Percentiles rank a stretch among this genome's conserved stretches.
phyloP scores from a whole-genome alignment of 176 grass and related monocot genomes.

The Aegilops bicornis region DNA sequence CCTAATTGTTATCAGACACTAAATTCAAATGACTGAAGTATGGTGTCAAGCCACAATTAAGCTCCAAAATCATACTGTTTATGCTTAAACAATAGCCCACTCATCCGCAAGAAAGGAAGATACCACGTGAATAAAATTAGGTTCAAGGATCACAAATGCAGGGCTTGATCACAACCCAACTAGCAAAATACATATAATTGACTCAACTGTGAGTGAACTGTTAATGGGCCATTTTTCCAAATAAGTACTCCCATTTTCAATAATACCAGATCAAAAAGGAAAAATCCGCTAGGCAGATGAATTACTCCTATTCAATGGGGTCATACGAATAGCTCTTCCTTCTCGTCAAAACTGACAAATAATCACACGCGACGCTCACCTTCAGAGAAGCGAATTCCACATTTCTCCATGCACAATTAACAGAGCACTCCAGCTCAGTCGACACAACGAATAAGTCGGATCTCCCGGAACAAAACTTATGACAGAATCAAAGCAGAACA shows the following conservation, averaged over 20 bases:
- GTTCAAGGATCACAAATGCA: background rate
- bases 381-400: background rate
- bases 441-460: background rate
- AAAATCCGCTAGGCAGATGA: background rate
- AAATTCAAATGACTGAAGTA: background rate
- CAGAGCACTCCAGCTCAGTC: background rate
- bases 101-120: background rate
- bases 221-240: background rate
- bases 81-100: background rate
- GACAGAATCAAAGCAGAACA: background rate
- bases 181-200: background rate
- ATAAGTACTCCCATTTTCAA: background rate
- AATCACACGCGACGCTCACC: background rate
- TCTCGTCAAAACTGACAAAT: background rate
- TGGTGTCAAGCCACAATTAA: background rate
- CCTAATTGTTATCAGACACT: background rate
- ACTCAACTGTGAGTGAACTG: background rate
- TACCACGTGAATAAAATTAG: background rate
- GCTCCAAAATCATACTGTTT: background rate
- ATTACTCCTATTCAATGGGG: background rate
- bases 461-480: slow-evolving; percentile 4
- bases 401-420: background rate
- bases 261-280: background rate
- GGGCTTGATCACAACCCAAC: background rate
- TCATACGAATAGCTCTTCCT: background rate